A percentile compares a stretch with the other conserved stretches of the same genome.
Evolutionary conservation across 768 basidiomycete species (phyloP).

Genomic region (Hericium rajendrae): DNA sequence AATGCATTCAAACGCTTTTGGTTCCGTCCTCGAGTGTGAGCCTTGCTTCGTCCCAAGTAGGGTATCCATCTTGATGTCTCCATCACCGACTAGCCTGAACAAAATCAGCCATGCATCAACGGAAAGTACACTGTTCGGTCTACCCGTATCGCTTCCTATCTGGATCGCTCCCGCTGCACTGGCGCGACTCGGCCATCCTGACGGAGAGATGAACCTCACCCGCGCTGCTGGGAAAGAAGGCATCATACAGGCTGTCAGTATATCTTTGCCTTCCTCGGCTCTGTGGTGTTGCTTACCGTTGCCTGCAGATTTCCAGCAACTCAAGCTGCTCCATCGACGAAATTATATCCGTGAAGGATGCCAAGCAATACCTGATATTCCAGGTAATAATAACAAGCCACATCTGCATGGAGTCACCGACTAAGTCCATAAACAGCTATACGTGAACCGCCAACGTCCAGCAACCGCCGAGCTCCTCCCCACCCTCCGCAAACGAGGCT

Average conservation of each 20-base stretch:
- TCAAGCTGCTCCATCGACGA: conserved; percentile 25
- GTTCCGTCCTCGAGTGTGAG: conserved; percentile 74
- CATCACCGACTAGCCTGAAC: conserved; percentile 14
- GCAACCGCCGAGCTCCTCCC: conserved; percentile 29
- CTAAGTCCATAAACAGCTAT: conserved; percentile 23
- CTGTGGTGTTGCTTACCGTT: neutral
- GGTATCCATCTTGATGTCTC: neutral
- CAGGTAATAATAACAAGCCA: conserved; percentile 17
- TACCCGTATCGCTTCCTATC: conserved; percentile 25
- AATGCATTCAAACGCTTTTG: conserved; percentile 39
- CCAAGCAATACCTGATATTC: conserved; percentile 23
- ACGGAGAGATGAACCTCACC: conserved; percentile 38
- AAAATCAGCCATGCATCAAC: conserved; percentile 19
- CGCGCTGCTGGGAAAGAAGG: conserved; percentile 33
- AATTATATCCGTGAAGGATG: conserved; percentile 19
- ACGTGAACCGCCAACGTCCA: conserved; percentile 34
- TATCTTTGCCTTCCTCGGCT: neutral
- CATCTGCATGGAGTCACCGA: neutral
- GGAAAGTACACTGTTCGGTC: conserved; percentile 15
- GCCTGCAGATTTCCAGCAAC: conserved; percentile 22
- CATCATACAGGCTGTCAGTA: conserved; percentile 37
- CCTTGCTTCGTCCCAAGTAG: neutral
- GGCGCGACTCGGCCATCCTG: conserved; percentile 35
- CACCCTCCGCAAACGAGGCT: conserved; percentile 28
- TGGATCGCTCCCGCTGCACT: conserved; percentile 34